Conservation (phyloP, 2,329 filamentous ascomycete species). For the Rachicladosporium sp. region DNA sequence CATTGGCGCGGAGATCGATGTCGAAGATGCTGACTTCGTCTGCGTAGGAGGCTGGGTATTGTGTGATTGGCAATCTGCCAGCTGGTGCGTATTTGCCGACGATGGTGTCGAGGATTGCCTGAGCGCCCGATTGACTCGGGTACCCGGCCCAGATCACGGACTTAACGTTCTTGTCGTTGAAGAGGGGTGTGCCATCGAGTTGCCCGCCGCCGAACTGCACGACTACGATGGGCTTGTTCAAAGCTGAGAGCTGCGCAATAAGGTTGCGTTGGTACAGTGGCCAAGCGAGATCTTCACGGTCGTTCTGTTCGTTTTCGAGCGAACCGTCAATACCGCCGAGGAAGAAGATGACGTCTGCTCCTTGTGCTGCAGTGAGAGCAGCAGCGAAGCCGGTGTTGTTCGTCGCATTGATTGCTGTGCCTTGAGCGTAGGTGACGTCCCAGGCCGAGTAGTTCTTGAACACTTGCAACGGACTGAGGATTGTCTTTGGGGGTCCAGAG, state of each 20-base stretch:
- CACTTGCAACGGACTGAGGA: constrained; percentile 10
- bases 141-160: constrained; percentile 34
- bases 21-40: constrained; percentile 10
- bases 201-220: constrained; percentile 29
- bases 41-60: constrained; percentile 30
- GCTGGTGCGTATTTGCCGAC: constrained; percentile 28
- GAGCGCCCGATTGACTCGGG: constrained; percentile 32
- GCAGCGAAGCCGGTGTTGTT: constrained; percentile 9
- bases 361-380: constrained; percentile 9
- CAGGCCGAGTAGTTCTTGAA: constrained; percentile 7
- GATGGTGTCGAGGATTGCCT: constrained; percentile 31
- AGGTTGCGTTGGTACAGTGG: constrained; percentile 30
- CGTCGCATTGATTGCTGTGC: constrained; percentile 9
- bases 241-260: constrained; percentile 24
- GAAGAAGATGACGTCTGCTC: constrained; percentile 14
- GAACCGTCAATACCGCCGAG: constrained; percentile 24
- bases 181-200: constrained; percentile 29
- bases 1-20: constrained; percentile 25
- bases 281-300: constrained; percentile 31
- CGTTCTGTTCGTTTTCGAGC: constrained; percentile 29
- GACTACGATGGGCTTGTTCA: constrained; percentile 29
- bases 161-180: constrained; percentile 28
- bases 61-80: constrained; percentile 26
- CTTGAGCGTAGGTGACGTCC: constrained; percentile 7
- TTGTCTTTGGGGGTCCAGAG: constrained; percentile 11